phyloP scores from a whole-genome alignment of 129 eudicot species.

The Arctium minus region DNA sequence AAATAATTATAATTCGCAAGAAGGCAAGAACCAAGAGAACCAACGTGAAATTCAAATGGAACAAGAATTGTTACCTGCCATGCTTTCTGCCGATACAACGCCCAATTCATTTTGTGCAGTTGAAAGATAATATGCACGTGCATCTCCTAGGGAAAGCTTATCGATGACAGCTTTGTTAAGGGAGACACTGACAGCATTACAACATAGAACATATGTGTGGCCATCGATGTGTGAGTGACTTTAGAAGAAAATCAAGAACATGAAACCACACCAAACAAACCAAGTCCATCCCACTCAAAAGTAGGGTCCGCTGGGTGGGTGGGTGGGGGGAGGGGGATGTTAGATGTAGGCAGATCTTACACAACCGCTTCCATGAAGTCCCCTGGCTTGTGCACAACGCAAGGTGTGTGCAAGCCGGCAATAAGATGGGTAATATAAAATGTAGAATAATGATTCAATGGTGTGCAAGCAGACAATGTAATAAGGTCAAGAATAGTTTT shows the following conservation, averaged over 20 bases:
- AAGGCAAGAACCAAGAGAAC: neutral
- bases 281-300: neutral
- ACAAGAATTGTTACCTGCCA: slow-evolving; percentile 53
- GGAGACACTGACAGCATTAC: slow-evolving; percentile 25
- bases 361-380: no score
- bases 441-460: neutral
- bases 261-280: neutral
- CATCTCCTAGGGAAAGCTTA: slow-evolving; percentile 98
- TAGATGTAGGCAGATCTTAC: no score
- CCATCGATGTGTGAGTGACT: neutral
- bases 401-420: no score
- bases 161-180: slow-evolving; percentile 24
- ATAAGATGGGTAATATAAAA: neutral
- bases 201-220: neutral
- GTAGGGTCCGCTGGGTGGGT: no score
- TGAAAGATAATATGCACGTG: slow-evolving; percentile 90
- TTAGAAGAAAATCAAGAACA: neutral
- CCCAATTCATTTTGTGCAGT: slow-evolving; percentile 96
- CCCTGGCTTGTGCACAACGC: no score
- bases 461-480: neutral
- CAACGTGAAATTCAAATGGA: neutral
- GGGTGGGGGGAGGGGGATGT: no score
- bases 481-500: neutral
- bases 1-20: no score
- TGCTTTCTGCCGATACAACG: slow-evolving; percentile 96